Percentiles rank a stretch among this genome's conserved stretches.
Conservation (phyloP, 305 asterid species). For the Petunia hybrid region DNA sequence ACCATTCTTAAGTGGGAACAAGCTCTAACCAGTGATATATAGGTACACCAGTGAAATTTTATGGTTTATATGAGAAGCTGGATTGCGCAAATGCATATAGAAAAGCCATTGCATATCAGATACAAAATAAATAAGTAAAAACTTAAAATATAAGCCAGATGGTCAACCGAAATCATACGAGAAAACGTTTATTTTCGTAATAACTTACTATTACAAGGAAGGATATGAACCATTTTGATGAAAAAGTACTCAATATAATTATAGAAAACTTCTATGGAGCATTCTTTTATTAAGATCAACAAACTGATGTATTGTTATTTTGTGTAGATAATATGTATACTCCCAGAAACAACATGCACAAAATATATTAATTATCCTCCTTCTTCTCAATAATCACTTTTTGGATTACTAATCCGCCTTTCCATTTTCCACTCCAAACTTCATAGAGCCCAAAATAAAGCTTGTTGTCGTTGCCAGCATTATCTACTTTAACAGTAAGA, state of each 20-base stretch:
- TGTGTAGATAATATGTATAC: too few relatives aligned
- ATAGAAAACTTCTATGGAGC: background rate
- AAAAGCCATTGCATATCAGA: background rate
- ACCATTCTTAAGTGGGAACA: too few relatives aligned
- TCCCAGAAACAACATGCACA: background rate
- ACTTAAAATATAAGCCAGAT: background rate
- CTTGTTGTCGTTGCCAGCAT: background rate
- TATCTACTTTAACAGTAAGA: background rate
- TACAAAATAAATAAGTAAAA: background rate
- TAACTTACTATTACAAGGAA: background rate
- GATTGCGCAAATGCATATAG: too few relatives aligned
- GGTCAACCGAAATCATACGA: background rate
- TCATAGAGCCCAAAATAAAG: slow-evolving; percentile 27
- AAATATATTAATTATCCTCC: background rate
- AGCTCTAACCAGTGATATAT: too few relatives aligned
- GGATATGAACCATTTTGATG: too few relatives aligned
- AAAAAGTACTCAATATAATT: too few relatives aligned
- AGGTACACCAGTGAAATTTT: too few relatives aligned
- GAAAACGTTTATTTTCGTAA: background rate
- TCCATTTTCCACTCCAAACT: slow-evolving; percentile 30
- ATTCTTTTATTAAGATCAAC: background rate
- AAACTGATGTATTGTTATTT: background rate
- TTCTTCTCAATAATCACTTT: background rate
- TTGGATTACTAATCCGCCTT: slow-evolving; percentile 18
- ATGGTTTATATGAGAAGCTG: too few relatives aligned